Conservation (phyloP, 345 rosid genomes). For the Corymbia maculata region DNA sequence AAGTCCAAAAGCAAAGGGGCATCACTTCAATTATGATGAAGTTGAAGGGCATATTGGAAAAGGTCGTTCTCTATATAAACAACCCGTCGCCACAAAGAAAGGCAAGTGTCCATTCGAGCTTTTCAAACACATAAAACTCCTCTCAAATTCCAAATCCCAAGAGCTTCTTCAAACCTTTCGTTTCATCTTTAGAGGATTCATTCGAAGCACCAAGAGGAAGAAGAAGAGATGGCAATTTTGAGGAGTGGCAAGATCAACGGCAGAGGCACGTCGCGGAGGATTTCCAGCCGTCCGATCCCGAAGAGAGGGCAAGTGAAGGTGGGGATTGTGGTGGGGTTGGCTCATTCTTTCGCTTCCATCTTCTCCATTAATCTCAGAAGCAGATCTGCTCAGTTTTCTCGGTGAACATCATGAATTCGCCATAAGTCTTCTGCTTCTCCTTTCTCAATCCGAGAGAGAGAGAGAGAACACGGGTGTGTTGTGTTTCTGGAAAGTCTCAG, state of each 20-base stretch:
- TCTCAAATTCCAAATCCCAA: not conserved
- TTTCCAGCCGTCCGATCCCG: conserved; percentile 27
- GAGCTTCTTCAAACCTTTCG: not conserved
- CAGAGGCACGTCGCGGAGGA: not conserved
- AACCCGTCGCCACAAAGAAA: not conserved
- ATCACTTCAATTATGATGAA: not conserved
- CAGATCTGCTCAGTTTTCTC: not conserved
- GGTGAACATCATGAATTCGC: not conserved
- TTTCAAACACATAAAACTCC: not conserved
- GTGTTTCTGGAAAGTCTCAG: not conserved
- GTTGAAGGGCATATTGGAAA: not conserved
- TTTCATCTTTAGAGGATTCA: not conserved
- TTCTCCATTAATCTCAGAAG: conserved; percentile 3
- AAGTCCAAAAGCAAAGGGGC: not conserved
- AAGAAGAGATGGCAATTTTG: not conserved
- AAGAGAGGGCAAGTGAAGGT: conserved; percentile 41
- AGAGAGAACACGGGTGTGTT: not conserved
- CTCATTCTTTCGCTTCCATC: conserved; percentile 31
- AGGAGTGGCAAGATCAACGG: not conserved
- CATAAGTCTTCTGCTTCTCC: not conserved
- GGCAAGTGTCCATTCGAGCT: not conserved
- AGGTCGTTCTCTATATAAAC: not conserved
- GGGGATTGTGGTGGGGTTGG: conserved; percentile 33
- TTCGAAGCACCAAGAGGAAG: not conserved
- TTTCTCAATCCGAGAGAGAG: not conserved